Evolutionary conservation across 2,329 filamentous ascomycete genomes (phyloP).

Genomic region (Hypoxylon sp.): DNA sequence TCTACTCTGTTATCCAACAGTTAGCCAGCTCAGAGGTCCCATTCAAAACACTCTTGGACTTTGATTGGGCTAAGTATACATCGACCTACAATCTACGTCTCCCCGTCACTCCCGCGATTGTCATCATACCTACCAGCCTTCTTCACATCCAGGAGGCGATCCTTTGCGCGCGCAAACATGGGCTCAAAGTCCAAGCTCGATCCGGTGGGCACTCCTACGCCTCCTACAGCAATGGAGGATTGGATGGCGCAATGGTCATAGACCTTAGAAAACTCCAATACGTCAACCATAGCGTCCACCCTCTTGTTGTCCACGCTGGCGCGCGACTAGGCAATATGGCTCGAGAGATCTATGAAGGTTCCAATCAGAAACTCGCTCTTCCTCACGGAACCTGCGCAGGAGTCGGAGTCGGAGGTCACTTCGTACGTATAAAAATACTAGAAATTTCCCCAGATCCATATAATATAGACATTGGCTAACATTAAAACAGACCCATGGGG

Average conservation of each 20-base stretch:
- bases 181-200: constrained; percentile 64
- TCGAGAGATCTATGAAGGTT: constrained; percentile 51
- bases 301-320: constrained; percentile 59
- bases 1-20: constrained; percentile 2
- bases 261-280: constrained; percentile 54
- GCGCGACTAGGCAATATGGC: constrained; percentile 62
- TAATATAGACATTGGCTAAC: no score
- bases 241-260: constrained; percentile 55
- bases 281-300: constrained; percentile 38
- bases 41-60: constrained; percentile 12
- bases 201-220: constrained; percentile 67
- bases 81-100: constrained; percentile 49
- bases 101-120: constrained; percentile 40
- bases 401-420: constrained; percentile 63
- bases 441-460: no score
- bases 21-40: constrained; percentile 6
- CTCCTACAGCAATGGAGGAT: constrained; percentile 60
- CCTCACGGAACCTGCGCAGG: constrained; percentile 63
- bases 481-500: constrained; percentile 58
- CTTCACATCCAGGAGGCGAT: constrained; percentile 59
- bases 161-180: constrained; percentile 56
- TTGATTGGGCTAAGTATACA: constrained; percentile 45
- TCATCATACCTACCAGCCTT: constrained; percentile 48
- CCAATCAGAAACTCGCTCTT: constrained; percentile 55
- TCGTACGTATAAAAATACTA: constrained; percentile 29